Base-by-base conservation (phyloP, 305 asterid species). In the Fraxinus baroniana region DNA sequence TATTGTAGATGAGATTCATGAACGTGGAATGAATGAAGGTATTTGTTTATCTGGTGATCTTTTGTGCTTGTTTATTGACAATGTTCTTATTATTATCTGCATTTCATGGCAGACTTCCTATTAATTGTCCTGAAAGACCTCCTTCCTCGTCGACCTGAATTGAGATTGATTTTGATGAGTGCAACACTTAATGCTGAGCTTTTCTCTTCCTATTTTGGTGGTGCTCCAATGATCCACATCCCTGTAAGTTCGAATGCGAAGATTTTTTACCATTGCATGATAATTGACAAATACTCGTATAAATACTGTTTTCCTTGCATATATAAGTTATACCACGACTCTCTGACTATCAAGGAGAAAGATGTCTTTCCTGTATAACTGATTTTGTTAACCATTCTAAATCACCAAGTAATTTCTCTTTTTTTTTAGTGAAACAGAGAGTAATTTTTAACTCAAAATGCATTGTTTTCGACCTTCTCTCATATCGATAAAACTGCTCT, bases 1-100 rank as follows among this genome's bases (percentile, higher is more conserved):
- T 78, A 87, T 93, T 83, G 94, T 95, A 80, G 98, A 94, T 86
- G 98, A 94, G 89, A 94, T 94, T 90, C 98, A 94, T 83, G 98
- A 94, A 90, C 97, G 98, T 41, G 98, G 98, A 80, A 95, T 95
- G 98, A 95, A 95, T 89, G 98, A 95, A 91, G 98, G 98, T 95
- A 88, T 46, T 78, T 83, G 39, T 62, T 68, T 78, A 72, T 52
- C 76, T 81, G 62, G 26, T 66, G 44, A 74, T 64, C 60, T 74
- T 79, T 62, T 39, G 80, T 76, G 13, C 35, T 82, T 52, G 46
- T 77, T 28, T 79, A 60, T 80, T 72, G 77, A 80, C 81, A n/a
- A 77, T 75, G 78, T 85, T 84, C 91, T 90, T 73, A 85, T 37
- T 72, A 30, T 68, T 60, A 79, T 84, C 52, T 85, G 78, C 84